These are phyloP conservation scores for Aaosphaeria arxii DNA, from an alignment of 2,329 filamentous ascomycete genomes.

Conservation along the genomic window DNA sequence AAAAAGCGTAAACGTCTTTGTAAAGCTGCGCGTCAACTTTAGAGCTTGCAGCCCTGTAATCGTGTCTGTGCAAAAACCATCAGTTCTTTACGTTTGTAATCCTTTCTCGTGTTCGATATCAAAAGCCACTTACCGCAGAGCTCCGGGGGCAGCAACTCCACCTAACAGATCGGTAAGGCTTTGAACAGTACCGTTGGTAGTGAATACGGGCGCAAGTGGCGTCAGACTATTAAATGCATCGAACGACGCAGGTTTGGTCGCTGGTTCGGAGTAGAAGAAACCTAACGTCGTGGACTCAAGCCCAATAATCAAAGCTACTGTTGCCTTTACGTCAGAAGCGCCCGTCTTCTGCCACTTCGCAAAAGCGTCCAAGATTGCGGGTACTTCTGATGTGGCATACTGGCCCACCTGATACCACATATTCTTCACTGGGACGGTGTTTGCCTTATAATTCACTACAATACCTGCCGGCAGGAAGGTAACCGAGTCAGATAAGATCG, in stretches of 20 bases:
- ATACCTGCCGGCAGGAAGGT: slow-evolving; percentile 8
- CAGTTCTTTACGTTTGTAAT: background rate
- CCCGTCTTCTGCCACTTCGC: slow-evolving; percentile 22
- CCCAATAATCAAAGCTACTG: slow-evolving; percentile 10
- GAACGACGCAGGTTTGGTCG: slow-evolving; percentile 12
- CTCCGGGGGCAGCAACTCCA: background rate
- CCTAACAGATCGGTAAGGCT: slow-evolving; percentile 1
- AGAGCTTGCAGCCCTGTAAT: slow-evolving; percentile 13
- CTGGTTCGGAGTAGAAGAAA: slow-evolving; percentile 19
- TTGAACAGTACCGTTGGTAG: slow-evolving; percentile 1
- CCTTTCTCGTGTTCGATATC: background rate
- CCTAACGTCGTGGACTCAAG: slow-evolving; percentile 11
- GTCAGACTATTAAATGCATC: slow-evolving; percentile 15
- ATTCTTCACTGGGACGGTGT: slow-evolving; percentile 19
- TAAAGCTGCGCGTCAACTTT: slow-evolving; percentile 20
- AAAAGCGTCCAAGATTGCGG: slow-evolving; percentile 19
- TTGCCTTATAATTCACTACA: slow-evolving; percentile 18
- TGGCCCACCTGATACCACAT: slow-evolving; percentile 18
- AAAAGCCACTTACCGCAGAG: background rate
- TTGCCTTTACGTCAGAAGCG: slow-evolving; percentile 9
- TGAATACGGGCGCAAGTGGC: background rate
- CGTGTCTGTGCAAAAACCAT: slow-evolving; percentile 11
- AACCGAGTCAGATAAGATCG: background rate
- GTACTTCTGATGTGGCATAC: slow-evolving; percentile 14
- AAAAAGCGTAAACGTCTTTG: slow-evolving; percentile 19